Conservation (phyloP, 208 protist species). For the Lotmaria passim region DNA sequence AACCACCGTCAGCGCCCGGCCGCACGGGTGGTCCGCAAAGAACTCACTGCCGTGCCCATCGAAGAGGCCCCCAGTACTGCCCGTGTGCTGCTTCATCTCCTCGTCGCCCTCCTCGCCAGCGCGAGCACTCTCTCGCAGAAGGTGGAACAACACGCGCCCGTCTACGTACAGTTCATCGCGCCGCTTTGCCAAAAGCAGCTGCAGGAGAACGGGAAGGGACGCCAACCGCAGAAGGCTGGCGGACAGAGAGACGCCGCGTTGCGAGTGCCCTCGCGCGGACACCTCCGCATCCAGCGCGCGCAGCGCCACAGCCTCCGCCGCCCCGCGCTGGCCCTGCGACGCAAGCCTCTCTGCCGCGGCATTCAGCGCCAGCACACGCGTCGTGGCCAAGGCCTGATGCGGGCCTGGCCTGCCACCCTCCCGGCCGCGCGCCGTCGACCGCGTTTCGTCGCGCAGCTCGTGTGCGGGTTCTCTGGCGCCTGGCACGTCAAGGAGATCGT, state of each 20-base stretch:
- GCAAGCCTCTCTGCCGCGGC: conserved; percentile 21
- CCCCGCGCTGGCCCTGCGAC: conserved; percentile 10
- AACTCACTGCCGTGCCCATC: conserved; percentile 2
- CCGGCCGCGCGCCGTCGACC: background rate
- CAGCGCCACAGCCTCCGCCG: conserved; percentile 17
- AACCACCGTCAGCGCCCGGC: conserved; percentile 28
- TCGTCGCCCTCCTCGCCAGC: background rate
- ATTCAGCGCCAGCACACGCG: conserved; percentile 13
- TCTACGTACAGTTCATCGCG: conserved; percentile 16
- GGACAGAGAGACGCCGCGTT: conserved; percentile 13
- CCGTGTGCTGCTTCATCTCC: background rate
- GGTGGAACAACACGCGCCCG: conserved; percentile 24
- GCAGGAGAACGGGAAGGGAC: conserved; percentile 4
- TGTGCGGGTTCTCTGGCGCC: background rate
- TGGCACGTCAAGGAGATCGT: conserved; percentile 7
- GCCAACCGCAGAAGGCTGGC: conserved; percentile 19
- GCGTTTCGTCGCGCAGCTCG: no score
- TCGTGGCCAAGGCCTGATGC: background rate
- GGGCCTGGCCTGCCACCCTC: background rate
- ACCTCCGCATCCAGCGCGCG: conserved; percentile 11
- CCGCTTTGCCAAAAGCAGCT: conserved; percentile 13
- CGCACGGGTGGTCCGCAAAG: conserved; percentile 27
- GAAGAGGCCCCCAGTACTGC: background rate
- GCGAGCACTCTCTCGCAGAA: conserved; percentile 20
- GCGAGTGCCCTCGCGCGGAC: background rate